Evolutionary conservation across 2,329 filamentous ascomycete species (phyloP), one percentile per base, ranked within the genome.

Genomic region (Thielaviopsis populi): DNA sequence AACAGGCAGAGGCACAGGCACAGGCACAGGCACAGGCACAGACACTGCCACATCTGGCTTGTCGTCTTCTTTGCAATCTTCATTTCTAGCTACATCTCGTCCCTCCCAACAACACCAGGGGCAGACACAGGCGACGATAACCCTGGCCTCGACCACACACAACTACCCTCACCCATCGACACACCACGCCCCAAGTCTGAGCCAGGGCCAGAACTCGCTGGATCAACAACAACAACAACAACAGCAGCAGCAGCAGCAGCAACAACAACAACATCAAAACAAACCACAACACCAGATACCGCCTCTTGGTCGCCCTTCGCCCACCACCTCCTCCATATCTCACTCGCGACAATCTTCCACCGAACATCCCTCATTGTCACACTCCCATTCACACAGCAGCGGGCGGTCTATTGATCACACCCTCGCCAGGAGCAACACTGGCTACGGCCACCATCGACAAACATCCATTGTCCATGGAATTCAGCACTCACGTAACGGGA

Each of bases 401-500:
- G 73, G 43, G 74, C 76, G 63, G 68, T 77, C 53, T 77, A 77
- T 69, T 70, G 73, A 42, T 70, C 75, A 42, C 69, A 74, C 41
- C 73, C 76, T 64, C 77, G 79, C 67, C 71, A 73, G 33, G 74
- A 70, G 48, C 76, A 85, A 84, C 71, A 74, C 75, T 41, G 71
- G 77, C 27, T 85, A 97, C 78, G 89, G 89, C 66, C 91, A 99
- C 74, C 91, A 97, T 75, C 86, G 94, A 63, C 91, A 99, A 76
- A 95, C 92, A 0, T 97, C 92, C 59, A 96, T 97, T 69, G 91
- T 97, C 65, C 89, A 97, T 83, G 92, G 94, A 70, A 86, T 95
- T 69, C 91, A 96, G 73, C 94, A 99, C 82, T 83, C 83, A 70
- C 80, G 92, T 75, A 95, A 95, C 80, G 88, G 91, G 69, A 96